Evolutionary conservation across 208 protist genomes (phyloP).

Genomic region (Porcisia hertigi): DNA sequence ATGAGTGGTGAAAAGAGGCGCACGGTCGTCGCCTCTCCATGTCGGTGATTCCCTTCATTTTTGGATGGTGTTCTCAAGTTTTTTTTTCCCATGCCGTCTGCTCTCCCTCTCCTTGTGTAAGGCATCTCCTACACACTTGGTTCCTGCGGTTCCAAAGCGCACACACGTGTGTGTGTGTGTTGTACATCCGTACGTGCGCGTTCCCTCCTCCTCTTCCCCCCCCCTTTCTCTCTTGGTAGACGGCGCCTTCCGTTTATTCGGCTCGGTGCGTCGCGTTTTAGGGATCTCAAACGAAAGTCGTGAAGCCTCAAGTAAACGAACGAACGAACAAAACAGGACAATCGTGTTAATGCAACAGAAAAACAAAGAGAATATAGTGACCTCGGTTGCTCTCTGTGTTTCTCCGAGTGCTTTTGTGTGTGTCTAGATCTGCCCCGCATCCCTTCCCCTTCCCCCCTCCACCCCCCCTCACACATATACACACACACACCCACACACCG

Average conservation of each 20-base stretch:
- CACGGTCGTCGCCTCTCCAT: too few relatives aligned
- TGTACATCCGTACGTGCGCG: too few relatives aligned
- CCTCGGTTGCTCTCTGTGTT: not conserved
- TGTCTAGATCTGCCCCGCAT: not conserved
- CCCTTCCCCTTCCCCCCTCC: not conserved
- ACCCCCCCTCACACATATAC: not conserved
- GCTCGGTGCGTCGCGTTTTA: conserved; percentile 13
- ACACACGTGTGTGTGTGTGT: too few relatives aligned
- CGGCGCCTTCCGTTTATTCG: conserved; percentile 9
- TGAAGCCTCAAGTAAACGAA: not conserved
- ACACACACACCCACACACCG: too few relatives aligned
- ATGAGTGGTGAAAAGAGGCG: too few relatives aligned
- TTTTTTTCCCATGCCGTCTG: not conserved
- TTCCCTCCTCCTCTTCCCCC: not conserved
- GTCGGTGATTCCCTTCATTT: not conserved
- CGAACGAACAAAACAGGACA: not conserved
- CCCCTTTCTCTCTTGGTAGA: not conserved
- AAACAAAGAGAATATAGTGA: not conserved
- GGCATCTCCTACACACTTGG: not conserved
- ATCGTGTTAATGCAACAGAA: not conserved
- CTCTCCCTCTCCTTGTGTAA: not conserved
- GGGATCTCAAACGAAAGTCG: not conserved
- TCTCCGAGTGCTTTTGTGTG: too few relatives aligned
- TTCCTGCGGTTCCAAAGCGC: too few relatives aligned
- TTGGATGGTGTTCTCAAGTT: not conserved